Base-by-base conservation (phyloP, 2,329 filamentous ascomycete species). In the Colletotrichum shisoi region DNA sequence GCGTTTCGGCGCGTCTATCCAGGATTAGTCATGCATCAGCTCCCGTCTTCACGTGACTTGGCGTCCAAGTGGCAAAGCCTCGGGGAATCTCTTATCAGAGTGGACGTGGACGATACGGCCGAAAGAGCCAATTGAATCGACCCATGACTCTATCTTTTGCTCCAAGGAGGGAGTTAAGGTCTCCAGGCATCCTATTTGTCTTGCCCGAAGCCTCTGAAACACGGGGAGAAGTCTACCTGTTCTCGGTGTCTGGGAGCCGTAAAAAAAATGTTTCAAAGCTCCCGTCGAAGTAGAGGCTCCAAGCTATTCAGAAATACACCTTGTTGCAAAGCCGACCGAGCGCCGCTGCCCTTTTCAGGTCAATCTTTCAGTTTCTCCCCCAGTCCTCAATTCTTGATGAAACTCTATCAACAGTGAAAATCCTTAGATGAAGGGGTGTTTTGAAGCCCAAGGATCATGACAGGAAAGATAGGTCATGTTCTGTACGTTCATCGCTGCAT, bases 21-120 rank as follows among this genome's bases (percentile, higher is more conserved):
- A 11, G 8, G 24, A 56, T 68, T 64, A 68, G 68, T 68, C 65
- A 68, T 13, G 31, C 17, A 1, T 2, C 1, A 1, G 3, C 6
- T 34, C 61, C 57, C 69, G 67, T 56, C n/a, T 51, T 61, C 69
- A 70, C 69, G 69, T 70, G 69, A 64, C 40, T 53, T 67, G 69
- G 69, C 57, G 67, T 62, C n/a, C 27, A 4, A 12, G 3, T 4
- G 24, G 44, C 46, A 37, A n/a, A 34, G 31, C n/a, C 31, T 34
- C 24, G n/a, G 42, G 21, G 6, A 11, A 3, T n/a, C 19, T 8
- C 34, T 31, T 49, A 24, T 49, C 44, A 13, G 21, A 39, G 39
- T 15, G n/a, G 7, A 27, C 42, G 39, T 15, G n/a, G 7, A 27
- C 42, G 12, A 58, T 34, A 49, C 19, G 27, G 24, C 15, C 40